Percentiles rank a stretch among this genome's conserved stretches.
Evolutionary conservation across 371 early-diverging fungal species (phyloP).

Genomic region (Paraphysoderma sedebokerense): DNA sequence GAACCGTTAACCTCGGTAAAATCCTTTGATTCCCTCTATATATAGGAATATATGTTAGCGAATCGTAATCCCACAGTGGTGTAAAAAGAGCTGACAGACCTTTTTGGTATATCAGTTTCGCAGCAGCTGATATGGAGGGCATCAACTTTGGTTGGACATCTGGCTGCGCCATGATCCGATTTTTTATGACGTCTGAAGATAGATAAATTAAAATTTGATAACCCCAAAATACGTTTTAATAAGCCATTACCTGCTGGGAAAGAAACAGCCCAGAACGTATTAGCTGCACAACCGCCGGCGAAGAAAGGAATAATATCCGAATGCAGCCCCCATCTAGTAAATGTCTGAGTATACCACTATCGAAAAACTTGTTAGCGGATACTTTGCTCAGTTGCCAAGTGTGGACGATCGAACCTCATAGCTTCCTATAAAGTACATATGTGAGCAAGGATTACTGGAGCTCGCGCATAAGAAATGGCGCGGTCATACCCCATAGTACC

Average conservation of each 20-base stretch:
- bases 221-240: background rate
- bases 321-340: slow-evolving; percentile 13
- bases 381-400: slow-evolving; percentile 17
- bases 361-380: background rate
- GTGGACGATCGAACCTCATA: slow-evolving; percentile 24
- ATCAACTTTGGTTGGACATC: slow-evolving; percentile 14
- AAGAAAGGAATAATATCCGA: slow-evolving; percentile 54
- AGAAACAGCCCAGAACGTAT: slow-evolving; percentile 68
- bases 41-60: too few relatives aligned
- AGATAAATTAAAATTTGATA: background rate
- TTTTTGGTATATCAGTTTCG: background rate
- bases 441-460: background rate
- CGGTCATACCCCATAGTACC: slow-evolving; percentile 74
- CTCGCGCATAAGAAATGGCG: slow-evolving; percentile 19
- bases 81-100: too few relatives aligned
- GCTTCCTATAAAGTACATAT: background rate
- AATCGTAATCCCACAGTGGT: too few relatives aligned
- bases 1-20: too few relatives aligned
- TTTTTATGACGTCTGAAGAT: slow-evolving; percentile 64
- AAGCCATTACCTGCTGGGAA: slow-evolving; percentile 54
- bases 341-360: background rate
- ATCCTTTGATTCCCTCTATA: too few relatives aligned
- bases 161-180: slow-evolving; percentile 79
- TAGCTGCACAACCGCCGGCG: slow-evolving; percentile 80
- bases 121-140: background rate